Evolutionary conservation across 768 basidiomycete genomes (phyloP).

Genomic region (Galerina marginata): DNA sequence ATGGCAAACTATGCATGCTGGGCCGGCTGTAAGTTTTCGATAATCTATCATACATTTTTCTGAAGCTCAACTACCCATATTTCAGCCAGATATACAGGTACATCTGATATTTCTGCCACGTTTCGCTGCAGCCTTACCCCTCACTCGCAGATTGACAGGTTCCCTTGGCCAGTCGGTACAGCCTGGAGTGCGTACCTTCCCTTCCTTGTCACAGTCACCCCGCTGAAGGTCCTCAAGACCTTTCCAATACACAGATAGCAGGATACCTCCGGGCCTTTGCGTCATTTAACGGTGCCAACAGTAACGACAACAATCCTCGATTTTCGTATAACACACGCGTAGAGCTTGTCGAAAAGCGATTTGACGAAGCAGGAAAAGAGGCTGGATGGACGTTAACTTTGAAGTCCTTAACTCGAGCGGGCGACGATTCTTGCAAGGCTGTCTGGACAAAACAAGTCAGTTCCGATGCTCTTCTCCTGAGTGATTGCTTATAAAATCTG

Average conservation of each 20-base stretch:
- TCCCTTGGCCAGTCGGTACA: conserved; percentile 36
- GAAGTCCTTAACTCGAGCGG: conserved; percentile 32
- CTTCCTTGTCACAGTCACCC: not conserved
- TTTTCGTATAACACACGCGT: conserved; percentile 54
- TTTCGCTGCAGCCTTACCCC: too few relatives aligned
- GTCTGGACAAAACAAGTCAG: conserved; percentile 43
- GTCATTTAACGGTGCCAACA: conserved; percentile 45
- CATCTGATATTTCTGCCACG: too few relatives aligned
- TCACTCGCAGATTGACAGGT: conserved; percentile 32
- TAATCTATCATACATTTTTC: not conserved
- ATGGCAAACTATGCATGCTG: conserved; percentile 39
- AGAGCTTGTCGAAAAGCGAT: conserved; percentile 46
- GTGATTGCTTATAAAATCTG: conserved; percentile 8
- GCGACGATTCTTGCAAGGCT: conserved; percentile 27
- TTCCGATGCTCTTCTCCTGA: not conserved
- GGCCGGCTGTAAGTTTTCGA: conserved; percentile 32
- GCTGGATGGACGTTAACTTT: conserved; percentile 41
- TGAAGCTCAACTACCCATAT: not conserved
- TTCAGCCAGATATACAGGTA: conserved; percentile 26
- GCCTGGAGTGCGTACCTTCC: conserved; percentile 34
- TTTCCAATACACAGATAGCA: conserved; percentile 38
- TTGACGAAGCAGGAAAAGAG: conserved; percentile 31
- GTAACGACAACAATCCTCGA: conserved; percentile 44
- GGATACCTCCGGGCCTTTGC: conserved; percentile 48
- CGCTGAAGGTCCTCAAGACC: conserved; percentile 22